Evolutionary conservation across 129 eudicot genomes (phyloP).

Genomic region (Apium graveolens): DNA sequence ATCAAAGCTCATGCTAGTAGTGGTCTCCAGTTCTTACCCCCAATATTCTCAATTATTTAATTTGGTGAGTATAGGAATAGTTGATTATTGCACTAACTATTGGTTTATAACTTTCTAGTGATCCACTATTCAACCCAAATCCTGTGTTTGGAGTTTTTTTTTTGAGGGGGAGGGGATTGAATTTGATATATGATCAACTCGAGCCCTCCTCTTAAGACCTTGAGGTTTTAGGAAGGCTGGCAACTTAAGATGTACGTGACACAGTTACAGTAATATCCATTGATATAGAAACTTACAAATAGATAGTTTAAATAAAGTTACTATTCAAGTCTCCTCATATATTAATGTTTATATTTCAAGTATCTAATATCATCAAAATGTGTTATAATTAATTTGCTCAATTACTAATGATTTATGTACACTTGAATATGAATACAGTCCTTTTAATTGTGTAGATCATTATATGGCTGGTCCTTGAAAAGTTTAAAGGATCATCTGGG

Average conservation of each 20-base stretch:
- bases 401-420: not conserved
- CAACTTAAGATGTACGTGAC: not conserved
- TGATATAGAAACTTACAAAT: not conserved
- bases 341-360: not conserved
- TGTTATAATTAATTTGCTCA: not conserved
- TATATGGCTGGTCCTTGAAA: slow-evolving; percentile 45
- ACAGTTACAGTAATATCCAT: not conserved
- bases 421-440: not conserved
- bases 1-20: no score
- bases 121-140: no score
- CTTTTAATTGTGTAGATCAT: slow-evolving; percentile 49
- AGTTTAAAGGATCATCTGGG: slow-evolving; percentile 38
- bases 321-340: not conserved
- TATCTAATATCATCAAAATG: not conserved
- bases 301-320: not conserved
- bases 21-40: no score
- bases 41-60: no score
- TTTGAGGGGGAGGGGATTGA: no score
- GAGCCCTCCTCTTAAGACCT: no score
- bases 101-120: no score
- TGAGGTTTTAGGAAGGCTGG: no score
- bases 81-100: no score
- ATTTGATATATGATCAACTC: no score
- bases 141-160: no score
- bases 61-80: no score